A percentile compares a stretch with the other conserved stretches of the same genome.
phyloP scores from a whole-genome alignment of 768 basidiomycete genomes.

The Xanthoconium stramineum region DNA sequence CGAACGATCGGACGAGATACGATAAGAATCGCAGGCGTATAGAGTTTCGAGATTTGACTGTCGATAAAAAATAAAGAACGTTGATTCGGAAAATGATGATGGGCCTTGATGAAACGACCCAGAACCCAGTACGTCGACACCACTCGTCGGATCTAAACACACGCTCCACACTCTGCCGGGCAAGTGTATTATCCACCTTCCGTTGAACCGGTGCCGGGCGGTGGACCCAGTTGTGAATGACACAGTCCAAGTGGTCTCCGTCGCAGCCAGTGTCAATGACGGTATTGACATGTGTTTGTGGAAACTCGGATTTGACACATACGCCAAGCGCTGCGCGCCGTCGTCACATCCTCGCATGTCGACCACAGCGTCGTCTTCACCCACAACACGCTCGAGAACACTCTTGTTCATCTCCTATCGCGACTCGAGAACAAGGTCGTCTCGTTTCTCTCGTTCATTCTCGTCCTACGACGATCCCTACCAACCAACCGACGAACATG shows the following conservation, averaged over 20 bases:
- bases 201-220: too few relatives aligned
- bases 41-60: conserved; percentile 22
- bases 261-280: conserved; percentile 15
- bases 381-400: conserved; percentile 81
- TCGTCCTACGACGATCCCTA: conserved; percentile 48
- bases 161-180: too few relatives aligned
- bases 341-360: conserved; percentile 30
- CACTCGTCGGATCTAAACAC: conserved; percentile 1
- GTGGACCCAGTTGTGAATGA: too few relatives aligned
- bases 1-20: conserved; percentile 31
- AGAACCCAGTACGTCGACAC: neutral
- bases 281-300: conserved; percentile 24
- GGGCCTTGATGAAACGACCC: conserved; percentile 1
- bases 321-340: conserved; percentile 4
- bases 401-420: conserved; percentile 92
- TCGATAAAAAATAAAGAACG: conserved; percentile 10
- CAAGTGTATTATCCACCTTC: too few relatives aligned
- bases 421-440: conserved; percentile 58
- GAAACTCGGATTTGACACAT: conserved; percentile 15
- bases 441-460: conserved; percentile 40
- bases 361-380: conserved; percentile 30
- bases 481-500: conserved; percentile 51
- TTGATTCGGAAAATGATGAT: conserved; percentile 10
- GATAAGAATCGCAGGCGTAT: conserved; percentile 24
- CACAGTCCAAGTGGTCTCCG: too few relatives aligned